phyloP scores from a whole-genome alignment of 192 early-diverging fungal species.

The Powellomyces hirtus region DNA sequence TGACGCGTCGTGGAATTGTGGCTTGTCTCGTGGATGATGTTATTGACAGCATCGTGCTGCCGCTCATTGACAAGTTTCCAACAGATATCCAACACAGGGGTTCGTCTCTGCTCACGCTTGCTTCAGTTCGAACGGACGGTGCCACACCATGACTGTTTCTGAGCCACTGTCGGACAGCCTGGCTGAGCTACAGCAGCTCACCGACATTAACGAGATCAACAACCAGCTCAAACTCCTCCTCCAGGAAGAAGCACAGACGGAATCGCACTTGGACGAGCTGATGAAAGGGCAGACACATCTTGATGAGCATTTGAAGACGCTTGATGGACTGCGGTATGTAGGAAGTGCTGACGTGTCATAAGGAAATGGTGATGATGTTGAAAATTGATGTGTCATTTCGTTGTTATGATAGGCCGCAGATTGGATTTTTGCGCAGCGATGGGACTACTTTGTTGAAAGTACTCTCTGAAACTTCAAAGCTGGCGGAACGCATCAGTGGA shows the following conservation, averaged over 20 bases:
- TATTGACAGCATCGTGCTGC: too few species aligned
- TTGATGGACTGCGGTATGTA: constrained; percentile 52
- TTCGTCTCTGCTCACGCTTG: too few species aligned
- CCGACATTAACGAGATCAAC: constrained; percentile 61
- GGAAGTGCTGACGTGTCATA: too few species aligned
- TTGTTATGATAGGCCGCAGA: constrained; percentile 41
- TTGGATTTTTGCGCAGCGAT: constrained; percentile 46
- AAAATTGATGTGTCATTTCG: not conserved
- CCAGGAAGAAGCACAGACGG: constrained; percentile 62
- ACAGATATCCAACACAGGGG: too few species aligned
- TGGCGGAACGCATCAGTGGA: constrained; percentile 80
- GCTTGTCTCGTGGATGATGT: too few species aligned
- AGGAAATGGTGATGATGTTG: not conserved
- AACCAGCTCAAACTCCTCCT: constrained; percentile 57
- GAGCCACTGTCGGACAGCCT: not conserved
- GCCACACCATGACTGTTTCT: not conserved
- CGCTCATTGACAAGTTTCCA: too few species aligned
- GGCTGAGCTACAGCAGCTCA: constrained; percentile 36
- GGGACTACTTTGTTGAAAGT: constrained; percentile 33
- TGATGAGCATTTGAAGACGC: constrained; percentile 49
- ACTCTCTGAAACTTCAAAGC: constrained; percentile 61
- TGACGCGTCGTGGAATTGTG: too few species aligned
- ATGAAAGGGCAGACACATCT: constrained; percentile 45
- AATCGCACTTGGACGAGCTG: constrained; percentile 57
- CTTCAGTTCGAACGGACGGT: too few species aligned